Evolutionary conservation across 2,329 filamentous ascomycete species (phyloP), one percentile per base, ranked within the genome.

Genomic region (Ophiostoma pallidulum): DNA sequence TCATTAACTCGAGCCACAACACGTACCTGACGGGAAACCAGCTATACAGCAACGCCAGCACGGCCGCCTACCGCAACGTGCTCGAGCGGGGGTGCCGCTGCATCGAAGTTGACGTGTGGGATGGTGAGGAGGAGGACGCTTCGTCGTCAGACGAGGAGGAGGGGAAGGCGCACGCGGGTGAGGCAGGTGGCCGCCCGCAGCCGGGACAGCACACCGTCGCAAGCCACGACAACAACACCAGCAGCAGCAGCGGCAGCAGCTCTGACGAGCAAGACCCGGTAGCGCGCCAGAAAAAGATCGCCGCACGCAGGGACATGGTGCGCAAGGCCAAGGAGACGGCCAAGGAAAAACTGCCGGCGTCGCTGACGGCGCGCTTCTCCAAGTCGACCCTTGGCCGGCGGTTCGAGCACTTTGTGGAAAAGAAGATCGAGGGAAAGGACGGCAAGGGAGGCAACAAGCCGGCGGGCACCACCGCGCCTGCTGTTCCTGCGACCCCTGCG

Each of bases 71-170:
- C 69, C 87, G 87, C 55, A 82, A 82, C 43, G 87, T 90, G 9
- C 70, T 96, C 48, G 77, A 88, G 56, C 80, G 86, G 44, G 89
- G 88, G 2, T 94, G 90, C 58, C 82, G 90, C 16, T 96, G 90
- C 65, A 82, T 96, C 50, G 90, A 96, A 67, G 86, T 96, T 51
- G 90, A 96, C 60, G 94, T 92, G 58, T 96, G 90, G 90, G 87
- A 96, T 62, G 90, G 90, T 36, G 80, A 84, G 59, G 80, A 64
- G 74, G 84, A 62, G 75, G 80, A 47, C 4, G 24, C n/a, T 14
- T 20, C 31, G n/a, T 20, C 16, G 3, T 28, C 28, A 4, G 36
- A 35, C 24, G 33, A 39, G 14, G 50, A 45, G 4, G 33, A 24
- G n/a, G n/a, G n/a, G n/a, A n/a, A n/a, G n/a, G n/a, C n/a, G n/a